Conservation (phyloP, 345 rosid genomes). For the Salix arbutifolia region DNA sequence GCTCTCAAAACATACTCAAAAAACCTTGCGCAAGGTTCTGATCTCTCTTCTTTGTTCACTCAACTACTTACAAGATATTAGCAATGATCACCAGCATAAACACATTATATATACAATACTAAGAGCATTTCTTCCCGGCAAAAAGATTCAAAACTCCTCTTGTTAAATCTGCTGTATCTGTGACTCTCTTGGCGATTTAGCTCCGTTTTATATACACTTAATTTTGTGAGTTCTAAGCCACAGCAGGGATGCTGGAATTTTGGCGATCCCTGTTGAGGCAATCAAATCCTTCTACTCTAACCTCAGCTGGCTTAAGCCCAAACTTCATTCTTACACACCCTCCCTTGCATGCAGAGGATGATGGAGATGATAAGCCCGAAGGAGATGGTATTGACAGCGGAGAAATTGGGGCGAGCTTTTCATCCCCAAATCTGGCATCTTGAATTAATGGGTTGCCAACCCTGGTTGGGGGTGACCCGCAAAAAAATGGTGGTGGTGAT, state of each 20-base stretch:
- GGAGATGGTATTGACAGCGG: conserved; percentile 50
- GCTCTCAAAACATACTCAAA: conserved; percentile 11
- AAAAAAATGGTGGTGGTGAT: conserved; percentile 70
- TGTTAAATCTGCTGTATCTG: conserved; percentile 31
- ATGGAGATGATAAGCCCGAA: conserved; percentile 46
- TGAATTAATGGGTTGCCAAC: conserved; percentile 72
- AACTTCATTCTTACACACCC: conserved; percentile 69
- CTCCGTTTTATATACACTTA: conserved; percentile 66
- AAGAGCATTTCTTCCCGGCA: conserved; percentile 14
- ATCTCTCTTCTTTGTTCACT: conserved; percentile 13
- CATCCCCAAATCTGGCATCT: conserved; percentile 81
- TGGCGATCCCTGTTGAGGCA: conserved; percentile 95
- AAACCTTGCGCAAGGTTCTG: conserved; percentile 17
- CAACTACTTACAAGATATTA: conserved; percentile 42
- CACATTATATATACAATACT: conserved; percentile 36
- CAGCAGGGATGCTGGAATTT: conserved; percentile 92
- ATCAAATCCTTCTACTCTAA: conserved; percentile 99
- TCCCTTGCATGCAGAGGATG: conserved; percentile 60
- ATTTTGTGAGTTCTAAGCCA: conserved; percentile 62
- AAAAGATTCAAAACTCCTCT: conserved; percentile 37
- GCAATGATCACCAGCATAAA: conserved; percentile 26
- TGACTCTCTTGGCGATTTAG: conserved; percentile 27
- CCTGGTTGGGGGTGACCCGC: conserved; percentile 89
- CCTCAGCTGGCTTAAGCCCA: conserved; percentile 78
- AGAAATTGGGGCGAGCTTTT: conserved; percentile 38